Conservation (phyloP, 2,329 filamentous ascomycete species). For the Fusarium agapanthi region DNA sequence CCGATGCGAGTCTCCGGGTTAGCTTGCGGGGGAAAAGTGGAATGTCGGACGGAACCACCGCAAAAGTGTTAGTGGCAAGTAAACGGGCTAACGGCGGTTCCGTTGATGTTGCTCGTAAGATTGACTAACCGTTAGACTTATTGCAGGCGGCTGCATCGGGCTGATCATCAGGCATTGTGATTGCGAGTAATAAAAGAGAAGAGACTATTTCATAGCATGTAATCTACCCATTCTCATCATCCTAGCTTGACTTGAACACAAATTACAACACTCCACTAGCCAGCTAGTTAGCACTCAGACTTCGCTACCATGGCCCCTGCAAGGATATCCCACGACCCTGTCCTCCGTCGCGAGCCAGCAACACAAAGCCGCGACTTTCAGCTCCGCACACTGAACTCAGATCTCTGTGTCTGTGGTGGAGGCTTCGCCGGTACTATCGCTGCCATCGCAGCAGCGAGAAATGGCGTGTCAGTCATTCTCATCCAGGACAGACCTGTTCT, state of each 20-base stretch:
- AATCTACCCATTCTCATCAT: neutral
- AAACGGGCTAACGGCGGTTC: neutral
- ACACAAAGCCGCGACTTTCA: constrained; percentile 9
- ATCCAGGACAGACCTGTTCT: constrained; percentile 13
- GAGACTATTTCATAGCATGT: neutral
- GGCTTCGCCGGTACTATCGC: constrained; percentile 9
- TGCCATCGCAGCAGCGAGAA: constrained; percentile 3
- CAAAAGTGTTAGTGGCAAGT: neutral
- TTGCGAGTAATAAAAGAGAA: neutral
- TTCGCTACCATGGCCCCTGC: constrained; percentile 5
- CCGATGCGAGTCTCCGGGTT: too few species aligned
- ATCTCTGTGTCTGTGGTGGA: constrained; percentile 11
- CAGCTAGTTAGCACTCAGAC: neutral
- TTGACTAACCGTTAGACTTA: too few species aligned
- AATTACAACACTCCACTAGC: too few species aligned
- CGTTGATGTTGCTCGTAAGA: neutral
- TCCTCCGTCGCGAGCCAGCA: constrained; percentile 15
- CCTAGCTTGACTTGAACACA: neutral
- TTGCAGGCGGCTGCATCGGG: neutral
- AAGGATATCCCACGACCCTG: constrained; percentile 13
- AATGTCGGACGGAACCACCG: neutral
- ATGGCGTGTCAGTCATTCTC: constrained; percentile 1
- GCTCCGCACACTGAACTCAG: neutral
- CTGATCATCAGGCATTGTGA: neutral
- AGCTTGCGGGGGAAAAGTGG: constrained; percentile 1